Percentiles rank a stretch among this genome's conserved stretches.
These are phyloP conservation scores for Aspergillus bombycis DNA, from an alignment of 2,329 filamentous ascomycete genomes.

Conservation along the genomic window DNA sequence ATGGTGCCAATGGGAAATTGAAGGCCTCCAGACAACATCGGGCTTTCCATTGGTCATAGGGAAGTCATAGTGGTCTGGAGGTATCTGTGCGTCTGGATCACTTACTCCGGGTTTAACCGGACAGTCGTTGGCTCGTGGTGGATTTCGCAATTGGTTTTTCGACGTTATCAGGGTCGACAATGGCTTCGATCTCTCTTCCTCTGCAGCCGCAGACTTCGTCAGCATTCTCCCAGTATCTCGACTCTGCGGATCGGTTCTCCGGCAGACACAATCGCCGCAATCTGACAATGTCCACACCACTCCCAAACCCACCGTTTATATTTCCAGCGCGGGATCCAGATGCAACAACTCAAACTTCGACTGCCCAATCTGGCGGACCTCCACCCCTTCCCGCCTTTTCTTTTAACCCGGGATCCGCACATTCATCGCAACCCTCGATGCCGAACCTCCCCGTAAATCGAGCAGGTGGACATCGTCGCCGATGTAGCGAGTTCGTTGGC, in stretches of 20 bases:
- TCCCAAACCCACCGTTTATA: conserved; percentile 66
- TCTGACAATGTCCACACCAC: conserved; percentile 33
- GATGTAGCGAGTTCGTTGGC: conserved; percentile 84
- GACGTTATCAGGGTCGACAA: conserved; percentile 18
- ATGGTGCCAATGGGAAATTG: conserved; percentile 26
- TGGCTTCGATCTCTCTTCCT: conserved; percentile 44
- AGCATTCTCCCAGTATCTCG: conserved; percentile 33
- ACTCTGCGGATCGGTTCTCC: conserved; percentile 23
- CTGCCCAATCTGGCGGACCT: conserved; percentile 52
- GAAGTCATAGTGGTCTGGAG: conserved; percentile 33
- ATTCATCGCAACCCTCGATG: conserved; percentile 55
- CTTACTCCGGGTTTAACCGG: conserved; percentile 12
- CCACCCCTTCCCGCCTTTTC: conserved; percentile 42
- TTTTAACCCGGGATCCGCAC: conserved; percentile 38
- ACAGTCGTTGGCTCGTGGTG: conserved; percentile 7
- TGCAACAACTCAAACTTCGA: conserved; percentile 35
- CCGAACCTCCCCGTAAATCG: conserved; percentile 55
- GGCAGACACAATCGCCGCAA: conserved; percentile 28
- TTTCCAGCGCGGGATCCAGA: conserved; percentile 57
- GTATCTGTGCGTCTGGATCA: conserved; percentile 28
- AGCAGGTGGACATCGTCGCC: conserved; percentile 68
- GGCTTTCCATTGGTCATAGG: conserved; percentile 28
- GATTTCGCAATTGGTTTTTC: conserved; percentile 6
- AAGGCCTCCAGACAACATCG: conserved; percentile 32
- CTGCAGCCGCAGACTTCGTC: conserved; percentile 31